These are phyloP conservation scores for Colletotrichum sp. DNA, from an alignment of 2,329 filamentous ascomycete species.

Conservation along the genomic window DNA sequence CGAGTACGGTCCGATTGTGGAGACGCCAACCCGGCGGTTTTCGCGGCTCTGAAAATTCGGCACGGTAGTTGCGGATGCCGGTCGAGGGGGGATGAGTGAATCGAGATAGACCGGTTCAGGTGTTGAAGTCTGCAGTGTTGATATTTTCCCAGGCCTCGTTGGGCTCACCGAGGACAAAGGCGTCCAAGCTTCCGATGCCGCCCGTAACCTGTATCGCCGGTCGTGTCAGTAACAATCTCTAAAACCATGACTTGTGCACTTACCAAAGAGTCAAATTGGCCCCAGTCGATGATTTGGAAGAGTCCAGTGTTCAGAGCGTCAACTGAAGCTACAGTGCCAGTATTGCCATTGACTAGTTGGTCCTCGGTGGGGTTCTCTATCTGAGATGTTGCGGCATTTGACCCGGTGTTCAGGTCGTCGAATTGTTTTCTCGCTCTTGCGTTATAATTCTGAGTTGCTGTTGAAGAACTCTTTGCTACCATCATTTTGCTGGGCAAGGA, in stretches of 20 bases:
- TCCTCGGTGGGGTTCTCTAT: not conserved
- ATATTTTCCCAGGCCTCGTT: not conserved
- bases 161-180: not conserved
- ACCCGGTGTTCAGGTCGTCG: no score
- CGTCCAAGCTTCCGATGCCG: not conserved
- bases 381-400: not conserved
- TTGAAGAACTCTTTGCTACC: fast-evolving
- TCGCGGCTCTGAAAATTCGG: not conserved
- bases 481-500: not conserved
- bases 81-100: no score
- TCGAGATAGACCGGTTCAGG: not conserved
- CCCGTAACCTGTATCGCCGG: not conserved
- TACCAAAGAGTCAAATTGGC: conserved; percentile 28
- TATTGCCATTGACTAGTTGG: not conserved
- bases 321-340: not conserved
- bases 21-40: not conserved
- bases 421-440: not conserved
- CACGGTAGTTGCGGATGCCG: not conserved
- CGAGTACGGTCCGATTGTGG: not conserved
- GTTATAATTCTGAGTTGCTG: fast-evolving
- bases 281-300: conserved; percentile 26
- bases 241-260: not conserved
- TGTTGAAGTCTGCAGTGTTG: not conserved
- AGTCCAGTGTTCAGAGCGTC: conserved; percentile 17
- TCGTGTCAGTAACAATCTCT: not conserved